Conservation (phyloP, 164 flowering plant species). For the Liquidambar formosana region DNA sequence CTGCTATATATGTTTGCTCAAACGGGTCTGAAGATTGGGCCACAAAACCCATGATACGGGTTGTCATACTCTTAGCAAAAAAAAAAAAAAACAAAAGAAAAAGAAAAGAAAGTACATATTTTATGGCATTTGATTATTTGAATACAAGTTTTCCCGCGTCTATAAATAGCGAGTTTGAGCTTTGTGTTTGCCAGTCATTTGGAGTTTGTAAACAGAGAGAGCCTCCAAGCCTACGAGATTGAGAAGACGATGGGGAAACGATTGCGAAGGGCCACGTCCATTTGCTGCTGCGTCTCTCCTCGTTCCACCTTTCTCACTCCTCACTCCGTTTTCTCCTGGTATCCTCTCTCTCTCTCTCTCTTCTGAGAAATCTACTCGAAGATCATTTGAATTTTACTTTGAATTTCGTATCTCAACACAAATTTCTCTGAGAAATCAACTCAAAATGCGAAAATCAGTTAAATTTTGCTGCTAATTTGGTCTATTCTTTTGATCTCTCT, state of each 20-base stretch:
- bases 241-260: conserved; percentile 27
- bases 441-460: no score
- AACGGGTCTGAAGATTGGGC: no score
- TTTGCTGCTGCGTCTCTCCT: conserved; percentile 50
- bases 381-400: not conserved
- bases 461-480: no score
- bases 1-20: no score
- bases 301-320: conserved; percentile 22
- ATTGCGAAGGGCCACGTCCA: conserved; percentile 29
- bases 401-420: not conserved
- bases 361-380: not conserved
- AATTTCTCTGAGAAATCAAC: no score
- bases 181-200: not conserved
- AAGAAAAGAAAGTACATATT: no score
- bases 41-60: no score
- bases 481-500: not conserved
- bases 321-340: conserved; percentile 42
- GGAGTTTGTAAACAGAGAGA: not conserved
- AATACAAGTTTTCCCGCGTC: conserved; percentile 5
- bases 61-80: no score
- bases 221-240: not conserved
- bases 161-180: conserved; percentile 11
- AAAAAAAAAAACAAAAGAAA: no score
- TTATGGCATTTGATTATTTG: no score
- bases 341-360: conserved; percentile 19